Evolutionary conservation across 106 monocot species (phyloP), one percentile per base, ranked within the genome.

Genomic region (Apostasia ramifera): DNA sequence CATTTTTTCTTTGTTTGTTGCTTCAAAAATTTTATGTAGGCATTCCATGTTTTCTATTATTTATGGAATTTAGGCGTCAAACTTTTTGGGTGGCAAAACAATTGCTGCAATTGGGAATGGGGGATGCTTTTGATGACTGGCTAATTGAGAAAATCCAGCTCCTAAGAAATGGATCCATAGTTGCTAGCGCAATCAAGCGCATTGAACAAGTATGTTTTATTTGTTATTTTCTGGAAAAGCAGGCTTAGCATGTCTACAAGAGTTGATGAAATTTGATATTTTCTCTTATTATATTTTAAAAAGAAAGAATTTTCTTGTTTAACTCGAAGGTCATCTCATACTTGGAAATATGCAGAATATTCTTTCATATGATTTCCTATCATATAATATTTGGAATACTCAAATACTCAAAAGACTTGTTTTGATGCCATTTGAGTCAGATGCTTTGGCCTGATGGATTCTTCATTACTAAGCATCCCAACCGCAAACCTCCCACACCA

Each of bases 381-480:
- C 11, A 53, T 53, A 1, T 40, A 55, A 69, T 45, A 42, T 69
- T 26, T 26, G 26, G 26, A 26, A 26, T 26, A 26, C 26, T 43
- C 51, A 38, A 45, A 10, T 40, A 42, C 13, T 57, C 55, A 56
- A 46, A 44, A 3, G 8, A 5, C 50, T 15, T 70, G 70, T 44
- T 67, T 68, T 59, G 43, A 39, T 59, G 47, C 57, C 0, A 43
- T 26, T 61, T 81, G 56, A 48, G 75, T 55, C 69, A 98, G 98
- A 90, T 98, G 55, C 83, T 98, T n/a, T 98, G 98, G 98, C 98
- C 98, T 52, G 98, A 98, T 74, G 98, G 98, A 67, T 85, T 93
- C 37, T 98, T 98, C 72, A 68, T 98, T 59, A 98, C 98, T 52
- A 98, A 93, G 53, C 98, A 98, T 81, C 92, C 98, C 5, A 98